These are phyloP conservation scores for Botrytis squamosa DNA, from an alignment of 2,329 filamentous ascomycete genomes.

Conservation along the genomic window DNA sequence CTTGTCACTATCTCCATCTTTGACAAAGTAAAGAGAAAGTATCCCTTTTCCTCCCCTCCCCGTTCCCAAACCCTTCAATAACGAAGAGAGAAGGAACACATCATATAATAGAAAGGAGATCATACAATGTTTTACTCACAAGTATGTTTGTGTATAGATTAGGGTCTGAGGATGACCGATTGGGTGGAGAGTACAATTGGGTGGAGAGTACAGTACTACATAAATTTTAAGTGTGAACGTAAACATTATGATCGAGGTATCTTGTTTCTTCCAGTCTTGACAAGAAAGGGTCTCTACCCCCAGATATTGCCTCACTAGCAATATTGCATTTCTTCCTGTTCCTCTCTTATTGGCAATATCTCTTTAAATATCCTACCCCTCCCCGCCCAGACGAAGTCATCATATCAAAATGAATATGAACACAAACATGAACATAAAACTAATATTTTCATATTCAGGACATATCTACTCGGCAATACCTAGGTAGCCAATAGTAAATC, in stretches of 20 bases:
- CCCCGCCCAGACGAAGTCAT: neutral
- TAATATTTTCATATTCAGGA: conserved; percentile 10
- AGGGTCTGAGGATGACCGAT: neutral
- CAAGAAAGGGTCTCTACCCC: neutral
- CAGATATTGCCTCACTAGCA: neutral
- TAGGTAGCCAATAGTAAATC: conserved; percentile 1
- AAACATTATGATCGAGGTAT: neutral
- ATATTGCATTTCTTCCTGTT: neutral
- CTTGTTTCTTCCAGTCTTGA: neutral
- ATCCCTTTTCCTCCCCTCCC: no score
- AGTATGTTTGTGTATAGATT: neutral
- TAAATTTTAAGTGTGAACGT: neutral
- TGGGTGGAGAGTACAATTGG: neutral
- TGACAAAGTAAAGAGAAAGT: no score
- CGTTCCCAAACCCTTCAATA: neutral
- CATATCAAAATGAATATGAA: neutral
- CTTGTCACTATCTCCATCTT: no score
- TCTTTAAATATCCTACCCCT: neutral
- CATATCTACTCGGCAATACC: neutral
- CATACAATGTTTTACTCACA: neutral
- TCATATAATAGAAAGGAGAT: neutral
- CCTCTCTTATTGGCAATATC: neutral
- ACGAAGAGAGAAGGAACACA: neutral
- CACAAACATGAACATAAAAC: neutral
- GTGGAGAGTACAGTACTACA: neutral